These are phyloP conservation scores for Phytophthora hybrid DNA, from an alignment of 352 stramenopile species.

Conservation along the genomic window DNA sequence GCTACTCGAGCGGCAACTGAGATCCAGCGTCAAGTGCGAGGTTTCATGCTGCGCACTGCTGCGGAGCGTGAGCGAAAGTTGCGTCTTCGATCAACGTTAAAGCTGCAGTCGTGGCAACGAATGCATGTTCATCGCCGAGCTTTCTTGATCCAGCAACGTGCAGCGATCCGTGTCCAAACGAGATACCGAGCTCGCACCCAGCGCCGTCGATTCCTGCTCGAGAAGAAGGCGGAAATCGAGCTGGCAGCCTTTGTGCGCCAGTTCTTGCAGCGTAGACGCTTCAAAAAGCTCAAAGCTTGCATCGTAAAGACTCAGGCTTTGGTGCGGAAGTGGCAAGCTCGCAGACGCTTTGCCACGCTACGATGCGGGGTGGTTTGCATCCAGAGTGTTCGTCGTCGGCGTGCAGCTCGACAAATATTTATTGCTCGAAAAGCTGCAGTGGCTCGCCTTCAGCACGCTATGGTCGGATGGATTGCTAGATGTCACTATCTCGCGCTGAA, in stretches of 20 bases:
- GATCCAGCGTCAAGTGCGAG: conserved; percentile 59
- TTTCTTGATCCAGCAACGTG: conserved; percentile 40
- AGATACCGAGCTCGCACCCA: conserved; percentile 49
- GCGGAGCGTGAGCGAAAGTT: conserved; percentile 66
- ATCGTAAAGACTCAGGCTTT: conserved; percentile 77
- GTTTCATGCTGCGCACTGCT: conserved; percentile 68
- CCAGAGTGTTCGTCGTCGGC: conserved; percentile 59
- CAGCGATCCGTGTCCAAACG: conserved; percentile 58
- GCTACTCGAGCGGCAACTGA: conserved; percentile 46
- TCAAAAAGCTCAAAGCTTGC: conserved; percentile 65
- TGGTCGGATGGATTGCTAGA: conserved; percentile 59
- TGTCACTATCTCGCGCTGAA: conserved; percentile 53
- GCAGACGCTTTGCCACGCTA: conserved; percentile 39
- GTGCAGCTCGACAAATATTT: conserved; percentile 31
- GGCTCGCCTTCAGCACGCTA: conserved; percentile 52
- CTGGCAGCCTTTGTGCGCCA: conserved; percentile 77
- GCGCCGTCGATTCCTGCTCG: conserved; percentile 55
- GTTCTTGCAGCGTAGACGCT: conserved; percentile 67
- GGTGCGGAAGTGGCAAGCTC: conserved; percentile 55
- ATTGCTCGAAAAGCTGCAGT: conserved; percentile 43
- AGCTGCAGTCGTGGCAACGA: conserved; percentile 66
- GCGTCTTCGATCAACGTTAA: conserved; percentile 43
- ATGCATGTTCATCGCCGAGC: conserved; percentile 50
- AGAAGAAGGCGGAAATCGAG: conserved; percentile 66
- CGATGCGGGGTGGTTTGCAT: conserved; percentile 43